Evolutionary conservation across 257 asterid genomes (phyloP), one percentile per base, ranked within the genome.

Genomic region (Lycium barbarum): DNA sequence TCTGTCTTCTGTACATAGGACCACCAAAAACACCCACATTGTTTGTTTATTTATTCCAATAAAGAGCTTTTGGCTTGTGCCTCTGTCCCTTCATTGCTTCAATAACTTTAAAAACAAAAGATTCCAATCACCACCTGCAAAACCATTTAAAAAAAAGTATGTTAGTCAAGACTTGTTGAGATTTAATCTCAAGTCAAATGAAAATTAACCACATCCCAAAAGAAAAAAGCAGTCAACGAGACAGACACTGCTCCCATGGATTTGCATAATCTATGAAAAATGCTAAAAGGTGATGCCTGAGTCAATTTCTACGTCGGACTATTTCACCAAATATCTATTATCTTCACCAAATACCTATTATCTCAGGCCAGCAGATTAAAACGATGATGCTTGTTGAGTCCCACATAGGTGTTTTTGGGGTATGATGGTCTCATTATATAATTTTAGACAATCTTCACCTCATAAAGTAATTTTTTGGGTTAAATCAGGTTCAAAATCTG

Each of bases 51-150:
- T 80, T 26, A 5, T 10, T 20, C n/a, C 40, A 54, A 22, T 63
- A 45, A 22, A 83, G 57, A 15, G 63, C 26, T 54, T 55, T 35
- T 10, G 79, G 67, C 53, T 70, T 76, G 73, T n/a, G 14, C 72
- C 82, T 51, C 45, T 76, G 47, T 38, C 78, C 15, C 78, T 38
- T 9, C 78, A 26, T 1, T 76, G 45, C 81, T 76, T 76, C 20
- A n/a, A 10, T 20, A 45, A 36, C 76, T 36, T 57, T 4, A 10
- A 68, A 43, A 40, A 71, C 55, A 71, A 71, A 71, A 51, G 22
- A 74, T 74, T 74, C 81, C 45, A 20, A 15, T 49, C 40, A 8
- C 22, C 36, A n/a, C 81, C 81, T 76, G 45, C 47, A 76, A 76
- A 51, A 3, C 2, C 43, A 74, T 74, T 73, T 6, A 0, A 49